These are phyloP conservation scores for Arabidopsis hybrid DNA, from an alignment of 441 rosid species.

Conservation along the genomic window DNA sequence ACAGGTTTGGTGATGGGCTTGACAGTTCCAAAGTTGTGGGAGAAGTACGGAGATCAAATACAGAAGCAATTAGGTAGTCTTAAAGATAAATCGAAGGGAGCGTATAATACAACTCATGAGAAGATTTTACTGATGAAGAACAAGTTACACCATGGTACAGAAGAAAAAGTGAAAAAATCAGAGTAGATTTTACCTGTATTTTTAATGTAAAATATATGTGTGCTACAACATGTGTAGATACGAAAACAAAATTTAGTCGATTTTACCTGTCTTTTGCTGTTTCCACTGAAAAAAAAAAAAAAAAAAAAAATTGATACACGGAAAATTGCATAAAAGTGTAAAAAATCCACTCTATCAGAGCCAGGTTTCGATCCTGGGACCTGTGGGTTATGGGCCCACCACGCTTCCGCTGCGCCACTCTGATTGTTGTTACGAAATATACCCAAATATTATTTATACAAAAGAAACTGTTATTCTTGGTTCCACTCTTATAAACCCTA, in stretches of 20 bases:
- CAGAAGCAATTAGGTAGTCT: conserved; percentile 30
- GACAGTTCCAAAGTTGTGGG: conserved; percentile 52
- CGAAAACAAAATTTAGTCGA: background rate
- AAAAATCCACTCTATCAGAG: conserved; percentile 67
- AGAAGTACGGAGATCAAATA: conserved; percentile 49
- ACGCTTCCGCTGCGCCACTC: conserved; percentile 98
- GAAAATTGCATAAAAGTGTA: background rate
- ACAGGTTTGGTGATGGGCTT: conserved; percentile 48
- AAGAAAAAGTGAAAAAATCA: conserved; percentile 41
- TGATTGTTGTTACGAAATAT: no score
- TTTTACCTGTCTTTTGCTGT: background rate
- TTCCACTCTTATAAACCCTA: no score
- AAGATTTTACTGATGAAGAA: conserved; percentile 45
- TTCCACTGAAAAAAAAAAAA: background rate
- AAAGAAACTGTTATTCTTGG: no score
- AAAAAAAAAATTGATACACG: no score
- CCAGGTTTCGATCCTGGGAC: conserved; percentile 96
- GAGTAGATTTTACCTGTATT: conserved; percentile 23
- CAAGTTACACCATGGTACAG: conserved; percentile 30
- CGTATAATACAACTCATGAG: conserved; percentile 39
- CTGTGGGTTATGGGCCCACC: conserved; percentile 99
- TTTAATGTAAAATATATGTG: background rate
- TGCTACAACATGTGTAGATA: background rate
- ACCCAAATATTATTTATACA: no score
- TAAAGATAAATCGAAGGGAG: conserved; percentile 38